A percentile compares a stretch with the other conserved stretches of the same genome.
phyloP scores from a whole-genome alignment of 768 basidiomycete species.

The Mycena latifolia region DNA sequence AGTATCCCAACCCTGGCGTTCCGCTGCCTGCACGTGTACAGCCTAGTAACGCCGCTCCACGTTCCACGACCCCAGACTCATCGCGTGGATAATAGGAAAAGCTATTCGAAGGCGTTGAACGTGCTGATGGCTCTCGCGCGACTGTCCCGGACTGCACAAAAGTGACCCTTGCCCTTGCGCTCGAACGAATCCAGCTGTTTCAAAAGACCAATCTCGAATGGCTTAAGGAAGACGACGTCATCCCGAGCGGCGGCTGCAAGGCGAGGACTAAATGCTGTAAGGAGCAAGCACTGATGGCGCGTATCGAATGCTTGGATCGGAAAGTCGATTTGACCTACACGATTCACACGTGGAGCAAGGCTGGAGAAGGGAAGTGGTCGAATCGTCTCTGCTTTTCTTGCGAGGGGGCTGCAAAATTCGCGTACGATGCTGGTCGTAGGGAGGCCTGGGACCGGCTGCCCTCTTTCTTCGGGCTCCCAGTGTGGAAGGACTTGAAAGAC shows the following conservation, averaged over 20 bases:
- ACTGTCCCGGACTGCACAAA: background rate
- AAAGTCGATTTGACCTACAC: conserved; percentile 10
- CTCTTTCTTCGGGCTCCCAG: conserved; percentile 21
- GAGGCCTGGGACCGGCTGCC: conserved; percentile 23
- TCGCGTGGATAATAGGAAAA: background rate
- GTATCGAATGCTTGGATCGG: conserved; percentile 16
- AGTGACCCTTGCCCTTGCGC: conserved; percentile 1
- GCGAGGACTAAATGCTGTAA: conserved; percentile 17
- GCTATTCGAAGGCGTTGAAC: conserved; percentile 16
- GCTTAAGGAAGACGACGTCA: conserved; percentile 12
- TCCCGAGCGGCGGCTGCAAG: conserved; percentile 12
- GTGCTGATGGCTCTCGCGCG: conserved; percentile 10
- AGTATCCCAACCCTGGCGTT: conserved; percentile 17
- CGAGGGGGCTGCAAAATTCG: conserved; percentile 4
- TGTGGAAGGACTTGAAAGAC: conserved; percentile 20
- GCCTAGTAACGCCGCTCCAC: conserved; percentile 3
- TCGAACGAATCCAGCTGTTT: conserved; percentile 18
- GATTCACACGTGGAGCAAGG: conserved; percentile 4
- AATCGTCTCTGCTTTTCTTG: conserved; percentile 12
- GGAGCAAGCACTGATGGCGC: conserved; percentile 10
- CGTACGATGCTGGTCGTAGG: conserved; percentile 6
- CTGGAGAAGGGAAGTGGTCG: conserved; percentile 7
- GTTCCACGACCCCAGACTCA: background rate
- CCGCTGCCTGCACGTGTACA: conserved; percentile 18
- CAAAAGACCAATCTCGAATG: conserved; percentile 4